phyloP scores from a whole-genome alignment of 2,329 filamentous ascomycete species.

The Venturia carpophila region DNA sequence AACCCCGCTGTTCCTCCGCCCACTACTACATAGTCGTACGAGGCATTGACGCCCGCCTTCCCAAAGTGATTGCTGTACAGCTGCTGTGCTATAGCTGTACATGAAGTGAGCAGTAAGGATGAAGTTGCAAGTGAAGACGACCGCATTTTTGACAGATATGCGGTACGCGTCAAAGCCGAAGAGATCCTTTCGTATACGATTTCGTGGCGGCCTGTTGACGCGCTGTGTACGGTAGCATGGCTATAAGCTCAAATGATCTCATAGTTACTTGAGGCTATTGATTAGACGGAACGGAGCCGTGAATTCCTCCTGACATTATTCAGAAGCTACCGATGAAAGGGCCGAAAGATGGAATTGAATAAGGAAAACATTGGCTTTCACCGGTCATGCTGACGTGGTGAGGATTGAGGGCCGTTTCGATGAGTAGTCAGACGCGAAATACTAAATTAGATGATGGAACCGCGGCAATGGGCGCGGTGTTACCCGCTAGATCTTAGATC shows the following conservation, averaged over 20 bases:
- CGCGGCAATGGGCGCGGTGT: not conserved
- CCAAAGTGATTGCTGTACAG: slow-evolving; percentile 8
- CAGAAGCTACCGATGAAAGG: not conserved
- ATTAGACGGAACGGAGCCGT: not conserved
- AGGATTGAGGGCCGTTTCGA: not conserved
- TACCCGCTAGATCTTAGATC: not conserved
- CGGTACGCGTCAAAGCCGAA: not conserved
- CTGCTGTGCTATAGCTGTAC: not conserved
- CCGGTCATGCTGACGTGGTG: slow-evolving; percentile 3
- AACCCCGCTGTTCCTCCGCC: slow-evolving; percentile 19
- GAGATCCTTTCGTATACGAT: not conserved
- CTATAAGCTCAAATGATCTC: slow-evolving; percentile 1
- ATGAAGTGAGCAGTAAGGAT: not conserved
- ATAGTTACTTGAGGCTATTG: not conserved
- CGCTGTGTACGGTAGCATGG: not conserved
- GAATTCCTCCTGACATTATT: not conserved
- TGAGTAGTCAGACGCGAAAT: too few relatives aligned
- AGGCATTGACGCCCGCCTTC: slow-evolving; percentile 4
- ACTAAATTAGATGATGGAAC: not conserved
- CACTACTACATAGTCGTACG: slow-evolving; percentile 20
- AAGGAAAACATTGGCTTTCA: not conserved
- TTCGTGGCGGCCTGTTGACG: not conserved
- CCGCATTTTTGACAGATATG: not conserved
- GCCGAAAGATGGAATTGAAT: not conserved
- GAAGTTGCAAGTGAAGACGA: not conserved